These are phyloP conservation scores for Leccinum imitatum DNA, from an alignment of 768 basidiomycete genomes.

Conservation along the genomic window DNA sequence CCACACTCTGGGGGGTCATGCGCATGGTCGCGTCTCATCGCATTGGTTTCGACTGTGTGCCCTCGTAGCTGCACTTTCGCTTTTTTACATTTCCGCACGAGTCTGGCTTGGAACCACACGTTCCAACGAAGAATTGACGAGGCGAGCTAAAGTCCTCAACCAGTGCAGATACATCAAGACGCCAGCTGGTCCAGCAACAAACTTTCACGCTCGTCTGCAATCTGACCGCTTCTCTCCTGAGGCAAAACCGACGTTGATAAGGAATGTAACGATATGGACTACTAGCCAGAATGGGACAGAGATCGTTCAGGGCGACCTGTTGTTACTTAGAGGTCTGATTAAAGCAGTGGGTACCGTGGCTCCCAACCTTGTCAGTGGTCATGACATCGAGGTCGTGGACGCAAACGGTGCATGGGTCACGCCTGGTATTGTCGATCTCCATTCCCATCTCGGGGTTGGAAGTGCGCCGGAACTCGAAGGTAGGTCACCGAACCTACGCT, in stretches of 20 bases:
- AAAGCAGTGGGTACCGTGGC: conserved; percentile 53
- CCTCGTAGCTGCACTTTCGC: conserved; percentile 2
- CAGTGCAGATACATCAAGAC: conserved; percentile 44
- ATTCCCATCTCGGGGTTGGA: conserved; percentile 48
- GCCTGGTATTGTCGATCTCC: conserved; percentile 61
- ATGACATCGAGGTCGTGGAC: conserved; percentile 49
- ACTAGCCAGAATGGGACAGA: conserved; percentile 67
- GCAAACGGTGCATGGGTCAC: conserved; percentile 74
- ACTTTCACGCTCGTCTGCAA: conserved; percentile 48
- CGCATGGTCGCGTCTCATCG: not conserved
- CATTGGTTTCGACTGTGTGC: conserved; percentile 12
- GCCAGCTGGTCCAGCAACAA: conserved; percentile 42
- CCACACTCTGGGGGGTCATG: not conserved
- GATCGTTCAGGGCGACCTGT: conserved; percentile 61
- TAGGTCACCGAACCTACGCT: not conserved
- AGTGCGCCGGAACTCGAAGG: conserved; percentile 36
- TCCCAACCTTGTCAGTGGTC: conserved; percentile 16
- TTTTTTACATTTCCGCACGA: conserved; percentile 7
- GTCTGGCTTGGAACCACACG: not conserved
- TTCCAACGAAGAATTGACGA: conserved; percentile 9
- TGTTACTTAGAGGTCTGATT: conserved; percentile 70
- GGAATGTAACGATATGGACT: conserved; percentile 84
- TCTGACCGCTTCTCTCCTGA: conserved; percentile 70
- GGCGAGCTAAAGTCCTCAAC: conserved; percentile 32
- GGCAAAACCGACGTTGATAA: conserved; percentile 62